phyloP scores from a whole-genome alignment of 495 filamentous ascomycete genomes.

The Hypoxylon lienhwacheense region DNA sequence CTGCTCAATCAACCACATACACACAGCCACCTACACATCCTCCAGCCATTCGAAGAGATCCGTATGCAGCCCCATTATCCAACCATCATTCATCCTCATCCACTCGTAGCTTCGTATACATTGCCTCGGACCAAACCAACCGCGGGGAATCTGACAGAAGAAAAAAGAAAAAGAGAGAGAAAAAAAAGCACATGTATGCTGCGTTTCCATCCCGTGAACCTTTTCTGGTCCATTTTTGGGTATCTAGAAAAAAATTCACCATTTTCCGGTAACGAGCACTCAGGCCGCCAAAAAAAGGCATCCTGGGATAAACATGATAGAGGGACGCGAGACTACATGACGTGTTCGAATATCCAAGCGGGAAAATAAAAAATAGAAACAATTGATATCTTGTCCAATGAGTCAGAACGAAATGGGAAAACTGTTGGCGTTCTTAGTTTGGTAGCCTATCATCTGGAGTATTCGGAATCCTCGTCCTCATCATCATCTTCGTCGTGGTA shows the following conservation, averaged over 20 bases:
- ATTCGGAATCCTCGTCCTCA: conserved; percentile 7
- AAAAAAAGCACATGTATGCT: conserved; percentile 2
- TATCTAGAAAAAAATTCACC: conserved; percentile 14
- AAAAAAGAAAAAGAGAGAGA: too few species aligned
- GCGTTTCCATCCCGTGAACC: conserved; percentile 14
- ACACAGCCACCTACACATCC: conserved; percentile 25
- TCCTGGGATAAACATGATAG: conserved; percentile 19
- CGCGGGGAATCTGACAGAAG: conserved; percentile 14
- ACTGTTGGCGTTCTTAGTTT: background rate
- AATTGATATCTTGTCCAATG: conserved; percentile 15
- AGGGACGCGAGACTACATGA: conserved; percentile 10
- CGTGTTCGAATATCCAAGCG: conserved; percentile 20
- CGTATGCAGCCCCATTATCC: conserved; percentile 10
- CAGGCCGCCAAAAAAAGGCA: conserved; percentile 7
- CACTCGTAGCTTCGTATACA: conserved; percentile 35
- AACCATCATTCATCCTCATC: conserved; percentile 24
- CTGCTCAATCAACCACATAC: conserved; percentile 7
- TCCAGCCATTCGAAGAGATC: conserved; percentile 3
- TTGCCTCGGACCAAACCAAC: conserved; percentile 23
- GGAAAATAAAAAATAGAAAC: conserved; percentile 13
- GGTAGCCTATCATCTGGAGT: background rate
- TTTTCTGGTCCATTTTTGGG: conserved; percentile 33
- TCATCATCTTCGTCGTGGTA: conserved; percentile 17
- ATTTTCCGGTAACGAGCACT: conserved; percentile 13
- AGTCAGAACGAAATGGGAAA: conserved; percentile 12